phyloP scores from a whole-genome alignment of 2,329 filamentous ascomycete species.

The Corinectria fuckeliana region DNA sequence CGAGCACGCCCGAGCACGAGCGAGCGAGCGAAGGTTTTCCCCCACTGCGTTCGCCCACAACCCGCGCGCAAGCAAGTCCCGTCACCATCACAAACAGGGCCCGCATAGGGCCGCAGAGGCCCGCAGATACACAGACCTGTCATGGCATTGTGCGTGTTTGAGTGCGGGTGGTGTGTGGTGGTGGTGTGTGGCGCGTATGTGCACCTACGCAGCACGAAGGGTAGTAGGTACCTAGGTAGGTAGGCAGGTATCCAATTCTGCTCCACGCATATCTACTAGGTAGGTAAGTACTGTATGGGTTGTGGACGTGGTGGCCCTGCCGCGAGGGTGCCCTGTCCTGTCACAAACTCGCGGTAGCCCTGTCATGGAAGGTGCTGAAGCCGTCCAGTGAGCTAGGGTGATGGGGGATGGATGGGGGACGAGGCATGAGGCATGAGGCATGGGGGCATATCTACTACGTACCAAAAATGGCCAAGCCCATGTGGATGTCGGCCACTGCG shows the following conservation, averaged over 20 bases:
- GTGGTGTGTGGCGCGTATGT: neutral
- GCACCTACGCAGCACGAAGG: too few relatives aligned
- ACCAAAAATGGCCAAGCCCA: constrained; percentile 4
- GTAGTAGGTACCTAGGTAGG: too few relatives aligned
- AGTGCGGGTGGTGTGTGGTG: neutral
- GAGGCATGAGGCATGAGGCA: too few relatives aligned
- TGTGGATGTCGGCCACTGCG: constrained; percentile 22
- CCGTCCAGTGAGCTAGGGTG: constrained; percentile 17
- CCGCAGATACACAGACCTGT: constrained; percentile 8
- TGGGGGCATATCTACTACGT: constrained; percentile 12
- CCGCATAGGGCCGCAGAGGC: constrained; percentile 12
- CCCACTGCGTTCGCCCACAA: constrained; percentile 2
- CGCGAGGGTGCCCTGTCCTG: constrained; percentile 35
- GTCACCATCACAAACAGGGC: neutral
- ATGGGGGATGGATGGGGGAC: constrained; percentile 19
- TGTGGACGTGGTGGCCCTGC: constrained; percentile 33
- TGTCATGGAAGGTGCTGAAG: constrained; percentile 39
- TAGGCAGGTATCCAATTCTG: too few relatives aligned
- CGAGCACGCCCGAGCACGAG: neutral
- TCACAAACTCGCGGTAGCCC: constrained; percentile 35
- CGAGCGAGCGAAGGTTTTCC: neutral
- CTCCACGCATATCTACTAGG: too few relatives aligned
- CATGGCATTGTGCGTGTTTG: constrained; percentile 8
- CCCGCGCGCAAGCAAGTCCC: constrained; percentile 1
- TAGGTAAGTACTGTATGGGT: neutral